Base-by-base conservation (phyloP, 2,329 filamentous ascomycete species). In the Colletotrichum karsti region DNA sequence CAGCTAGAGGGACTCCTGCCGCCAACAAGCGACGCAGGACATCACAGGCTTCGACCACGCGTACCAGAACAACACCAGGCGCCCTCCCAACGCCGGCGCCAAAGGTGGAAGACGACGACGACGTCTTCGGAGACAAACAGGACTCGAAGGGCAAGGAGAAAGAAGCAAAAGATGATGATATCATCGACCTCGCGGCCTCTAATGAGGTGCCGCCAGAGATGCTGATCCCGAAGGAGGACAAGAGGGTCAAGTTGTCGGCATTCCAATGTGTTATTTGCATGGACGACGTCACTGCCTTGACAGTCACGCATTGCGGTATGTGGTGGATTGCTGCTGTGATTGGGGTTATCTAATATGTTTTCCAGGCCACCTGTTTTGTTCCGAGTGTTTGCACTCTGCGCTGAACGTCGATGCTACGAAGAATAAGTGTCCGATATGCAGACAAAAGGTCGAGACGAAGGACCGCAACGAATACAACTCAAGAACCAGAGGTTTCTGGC, bases 211-310 rank as follows among this genome's bases (percentile, higher is more conserved):
- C 83, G 0, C 75, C 80, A 10, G 78, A 84, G 53, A 75, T 84
- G n/a, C 77, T 79, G 66, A 79, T 81, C 68, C 81, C 81, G 10
- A 80, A 83, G 60, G 79, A 81, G 55, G 85, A 87, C 56, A 86
- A 84, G 10, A 82, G 78, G 56, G 76, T 83, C 73, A 88, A 87
- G 75, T 76, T 92, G 15, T 81, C 83, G 48, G 80, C 81, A 4
- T 89, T 91, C 53, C 87, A 91, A 76, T 92, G 90, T 69, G 88
- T 89, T 46, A 91, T 92, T 65, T 92, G 90, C 77, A 89, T 91
- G 87, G 90, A 91, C 68, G 83, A 88, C 69, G 85, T 83, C 26
- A 85, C 83, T 2, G 80, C 82, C 28, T 73, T 92, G 68, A 90
- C 88, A 1, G 85, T 91, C 50, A 92, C 90, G 3, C 87, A 91